A percentile compares a stretch with the other conserved stretches of the same genome.
Conservation (phyloP, 352 stramenopile species). For the Phytophthora podocarpi region DNA sequence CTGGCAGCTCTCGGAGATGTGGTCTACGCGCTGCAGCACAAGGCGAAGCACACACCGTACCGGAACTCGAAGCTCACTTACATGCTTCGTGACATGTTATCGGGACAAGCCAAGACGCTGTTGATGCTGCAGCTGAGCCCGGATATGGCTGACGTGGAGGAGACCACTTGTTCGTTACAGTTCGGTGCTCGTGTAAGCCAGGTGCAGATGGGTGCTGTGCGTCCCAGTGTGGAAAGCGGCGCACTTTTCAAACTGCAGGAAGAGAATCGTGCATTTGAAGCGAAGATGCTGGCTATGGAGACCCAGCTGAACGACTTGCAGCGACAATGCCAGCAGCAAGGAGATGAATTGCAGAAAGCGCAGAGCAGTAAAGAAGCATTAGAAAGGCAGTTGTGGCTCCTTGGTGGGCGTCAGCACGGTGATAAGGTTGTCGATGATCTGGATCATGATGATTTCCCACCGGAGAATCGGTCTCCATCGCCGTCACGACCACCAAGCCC, state of each 20-base stretch:
- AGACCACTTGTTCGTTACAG: slow-evolving; percentile 90
- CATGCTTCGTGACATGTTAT: slow-evolving; percentile 93
- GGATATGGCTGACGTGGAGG: slow-evolving; percentile 75
- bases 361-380: slow-evolving; percentile 47
- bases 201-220: slow-evolving; percentile 87
- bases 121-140: slow-evolving; percentile 93
- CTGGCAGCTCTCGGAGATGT: slow-evolving; percentile 97
- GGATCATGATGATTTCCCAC: slow-evolving; percentile 15
- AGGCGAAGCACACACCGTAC: slow-evolving; percentile 94
- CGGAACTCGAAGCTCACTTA: slow-evolving; percentile 96
- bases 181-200: slow-evolving; percentile 91
- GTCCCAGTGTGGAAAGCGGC: slow-evolving; percentile 80
- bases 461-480: slow-evolving; percentile 14
- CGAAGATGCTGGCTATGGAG: slow-evolving; percentile 36
- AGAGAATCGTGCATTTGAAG: slow-evolving; percentile 56
- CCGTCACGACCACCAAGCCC: slow-evolving; percentile 42
- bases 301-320: slow-evolving; percentile 48
- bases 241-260: slow-evolving; percentile 77
- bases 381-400: slow-evolving; percentile 51
- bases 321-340: slow-evolving; percentile 52
- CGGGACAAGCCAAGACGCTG: slow-evolving; percentile 90
- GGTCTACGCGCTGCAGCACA: slow-evolving; percentile 92
- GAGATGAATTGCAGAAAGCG: slow-evolving; percentile 50
- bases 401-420: slow-evolving; percentile 37
- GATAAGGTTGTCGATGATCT: slow-evolving; percentile 36